phyloP scores from a whole-genome alignment of 352 stramenopile species.

The Pythium grandisporangium region DNA sequence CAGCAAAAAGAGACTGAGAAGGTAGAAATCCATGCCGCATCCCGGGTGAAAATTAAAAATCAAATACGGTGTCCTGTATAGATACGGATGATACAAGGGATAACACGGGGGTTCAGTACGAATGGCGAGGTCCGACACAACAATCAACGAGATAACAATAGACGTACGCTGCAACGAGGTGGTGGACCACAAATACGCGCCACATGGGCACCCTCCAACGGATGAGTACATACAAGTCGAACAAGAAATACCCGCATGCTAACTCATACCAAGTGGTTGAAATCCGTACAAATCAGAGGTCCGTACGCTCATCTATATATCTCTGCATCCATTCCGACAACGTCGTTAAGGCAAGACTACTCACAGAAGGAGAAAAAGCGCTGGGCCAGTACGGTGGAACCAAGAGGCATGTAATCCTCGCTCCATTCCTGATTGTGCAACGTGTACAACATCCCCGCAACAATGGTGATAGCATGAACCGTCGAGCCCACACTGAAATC shows the following conservation, averaged over 20 bases:
- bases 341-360: too few species aligned
- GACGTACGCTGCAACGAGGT: constrained; percentile 71
- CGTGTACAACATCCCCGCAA: constrained; percentile 53
- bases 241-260: constrained; percentile 81
- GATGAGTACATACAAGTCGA: constrained; percentile 66
- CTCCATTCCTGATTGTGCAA: constrained; percentile 56
- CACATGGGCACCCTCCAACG: constrained; percentile 65
- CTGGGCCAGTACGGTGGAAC: constrained; percentile 35
- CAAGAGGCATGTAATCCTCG: constrained; percentile 38
- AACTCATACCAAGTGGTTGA: too few species aligned
- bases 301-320: too few species aligned
- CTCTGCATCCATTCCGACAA: too few species aligned
- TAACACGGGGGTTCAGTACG: too few species aligned
- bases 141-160: not conserved
- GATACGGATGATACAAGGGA: too few species aligned
- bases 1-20: constrained; percentile 74
- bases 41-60: constrained; percentile 76
- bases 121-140: not conserved
- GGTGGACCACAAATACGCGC: constrained; percentile 73
- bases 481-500: constrained; percentile 65
- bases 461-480: constrained; percentile 62
- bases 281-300: too few species aligned
- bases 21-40: constrained; percentile 67
- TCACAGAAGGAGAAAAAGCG: constrained; percentile 75
- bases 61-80: constrained; percentile 55